Conservation (phyloP, 257 asterid species). For the Fraxinus excelsior region DNA sequence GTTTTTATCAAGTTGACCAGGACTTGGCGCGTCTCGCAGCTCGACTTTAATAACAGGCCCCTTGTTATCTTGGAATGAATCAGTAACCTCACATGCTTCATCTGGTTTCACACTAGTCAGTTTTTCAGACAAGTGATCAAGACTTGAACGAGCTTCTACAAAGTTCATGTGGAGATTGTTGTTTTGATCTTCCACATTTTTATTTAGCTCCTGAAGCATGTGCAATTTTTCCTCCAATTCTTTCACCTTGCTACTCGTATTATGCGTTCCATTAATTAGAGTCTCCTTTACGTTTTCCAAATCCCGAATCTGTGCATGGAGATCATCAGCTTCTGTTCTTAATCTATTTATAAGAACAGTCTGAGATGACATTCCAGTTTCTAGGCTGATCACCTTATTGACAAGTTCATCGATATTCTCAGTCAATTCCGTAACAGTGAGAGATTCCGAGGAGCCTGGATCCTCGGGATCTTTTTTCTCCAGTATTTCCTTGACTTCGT, state of each 20-base stretch:
- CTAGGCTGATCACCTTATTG: constrained; percentile 53
- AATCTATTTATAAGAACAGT: constrained; percentile 50
- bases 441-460: constrained; percentile 10
- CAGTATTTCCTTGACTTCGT: constrained; percentile 13
- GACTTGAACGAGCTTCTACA: constrained; percentile 37
- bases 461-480: constrained; percentile 30
- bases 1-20: constrained; percentile 4
- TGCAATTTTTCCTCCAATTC: constrained; percentile 47
- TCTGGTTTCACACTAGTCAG: constrained; percentile 44
- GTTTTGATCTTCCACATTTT: constrained; percentile 43
- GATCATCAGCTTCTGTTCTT: constrained; percentile 54
- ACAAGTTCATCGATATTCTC: constrained; percentile 62
- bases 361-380: constrained; percentile 60
- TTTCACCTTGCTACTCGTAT: constrained; percentile 28
- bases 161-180: constrained; percentile 39
- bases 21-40: constrained; percentile 11
- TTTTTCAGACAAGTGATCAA: constrained; percentile 39
- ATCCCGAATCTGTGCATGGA: constrained; percentile 40
- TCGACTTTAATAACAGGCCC: background rate
- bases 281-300: constrained; percentile 42
- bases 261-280: constrained; percentile 25
- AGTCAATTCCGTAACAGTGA: constrained; percentile 42
- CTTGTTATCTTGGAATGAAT: background rate
- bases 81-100: constrained; percentile 41
- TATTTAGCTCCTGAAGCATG: constrained; percentile 49